Evolutionary conservation across 371 early-diverging fungal genomes (phyloP).

Genomic region (Funneliformis caledonium): DNA sequence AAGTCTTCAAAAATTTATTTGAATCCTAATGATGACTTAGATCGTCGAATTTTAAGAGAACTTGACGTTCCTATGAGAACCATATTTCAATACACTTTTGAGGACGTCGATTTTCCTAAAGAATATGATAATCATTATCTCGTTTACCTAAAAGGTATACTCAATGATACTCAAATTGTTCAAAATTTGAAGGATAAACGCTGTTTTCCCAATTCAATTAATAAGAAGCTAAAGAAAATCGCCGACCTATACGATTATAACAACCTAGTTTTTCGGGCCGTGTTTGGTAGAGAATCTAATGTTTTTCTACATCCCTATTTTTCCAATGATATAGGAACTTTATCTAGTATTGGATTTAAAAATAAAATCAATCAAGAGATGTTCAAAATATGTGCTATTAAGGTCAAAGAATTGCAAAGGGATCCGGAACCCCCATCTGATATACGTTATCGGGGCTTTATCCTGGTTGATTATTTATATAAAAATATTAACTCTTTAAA

Average conservation of each 20-base stretch:
- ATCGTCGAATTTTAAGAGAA: background rate
- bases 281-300: background rate
- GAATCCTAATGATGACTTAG: background rate
- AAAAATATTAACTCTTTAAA: background rate
- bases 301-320: background rate
- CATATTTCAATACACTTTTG: background rate
- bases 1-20: background rate
- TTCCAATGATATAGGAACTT: background rate
- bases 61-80: background rate
- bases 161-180: background rate
- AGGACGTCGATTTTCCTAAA: slow-evolving; percentile 19
- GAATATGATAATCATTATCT: background rate
- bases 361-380: background rate
- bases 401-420: slow-evolving; percentile 9
- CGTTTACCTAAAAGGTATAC: background rate
- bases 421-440: background rate
- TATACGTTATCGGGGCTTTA: slow-evolving; percentile 19
- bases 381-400: slow-evolving; percentile 4
- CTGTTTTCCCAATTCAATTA: background rate
- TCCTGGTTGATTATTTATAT: slow-evolving; percentile 11
- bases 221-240: background rate
- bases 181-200: background rate
- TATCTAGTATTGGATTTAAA: slow-evolving; percentile 11
- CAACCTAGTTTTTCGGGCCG: background rate
- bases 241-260: slow-evolving; percentile 8